Conservation (phyloP, 768 basidiomycete species). For the Russula foetens region DNA sequence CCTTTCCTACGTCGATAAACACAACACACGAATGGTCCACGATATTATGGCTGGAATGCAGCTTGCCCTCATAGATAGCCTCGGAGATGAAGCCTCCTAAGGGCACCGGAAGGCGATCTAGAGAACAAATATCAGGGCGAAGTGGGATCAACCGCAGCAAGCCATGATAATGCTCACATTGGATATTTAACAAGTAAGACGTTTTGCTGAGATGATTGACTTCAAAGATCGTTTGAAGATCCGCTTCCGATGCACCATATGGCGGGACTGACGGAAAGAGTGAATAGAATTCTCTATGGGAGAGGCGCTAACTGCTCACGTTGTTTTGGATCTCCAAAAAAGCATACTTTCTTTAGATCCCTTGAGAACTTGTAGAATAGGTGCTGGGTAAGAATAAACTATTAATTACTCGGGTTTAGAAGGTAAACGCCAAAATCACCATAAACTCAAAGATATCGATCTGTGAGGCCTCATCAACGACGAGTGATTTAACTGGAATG, state of each 20-base stretch:
- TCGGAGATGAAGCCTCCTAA: slow-evolving; percentile 42
- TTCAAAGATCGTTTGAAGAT: slow-evolving; percentile 38
- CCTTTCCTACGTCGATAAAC: slow-evolving; percentile 37
- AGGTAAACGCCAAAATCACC: too few species aligned
- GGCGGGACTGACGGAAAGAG: not conserved
- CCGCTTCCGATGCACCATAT: slow-evolving; percentile 26
- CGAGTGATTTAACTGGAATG: too few species aligned
- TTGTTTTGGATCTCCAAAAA: slow-evolving; percentile 40
- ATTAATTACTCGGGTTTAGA: too few species aligned
- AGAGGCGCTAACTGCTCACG: slow-evolving; percentile 26
- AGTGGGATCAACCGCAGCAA: not conserved
- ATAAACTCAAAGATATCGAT: too few species aligned
- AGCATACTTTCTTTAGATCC: too few species aligned
- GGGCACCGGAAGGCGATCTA: slow-evolving; percentile 45
- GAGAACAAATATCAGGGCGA: not conserved
- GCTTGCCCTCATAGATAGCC: slow-evolving; percentile 33
- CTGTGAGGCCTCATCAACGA: too few species aligned
- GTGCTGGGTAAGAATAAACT: too few species aligned
- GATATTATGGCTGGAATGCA: slow-evolving; percentile 33
- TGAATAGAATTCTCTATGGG: not conserved
- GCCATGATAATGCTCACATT: slow-evolving; percentile 29
- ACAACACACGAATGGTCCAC: slow-evolving; percentile 29
- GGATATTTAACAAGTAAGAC: slow-evolving; percentile 37
- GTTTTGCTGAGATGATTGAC: slow-evolving; percentile 30
- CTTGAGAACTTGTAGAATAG: too few species aligned